Base-by-base conservation (phyloP, 2,329 filamentous ascomycete genomes). In the Sporothrix variecibatus region DNA sequence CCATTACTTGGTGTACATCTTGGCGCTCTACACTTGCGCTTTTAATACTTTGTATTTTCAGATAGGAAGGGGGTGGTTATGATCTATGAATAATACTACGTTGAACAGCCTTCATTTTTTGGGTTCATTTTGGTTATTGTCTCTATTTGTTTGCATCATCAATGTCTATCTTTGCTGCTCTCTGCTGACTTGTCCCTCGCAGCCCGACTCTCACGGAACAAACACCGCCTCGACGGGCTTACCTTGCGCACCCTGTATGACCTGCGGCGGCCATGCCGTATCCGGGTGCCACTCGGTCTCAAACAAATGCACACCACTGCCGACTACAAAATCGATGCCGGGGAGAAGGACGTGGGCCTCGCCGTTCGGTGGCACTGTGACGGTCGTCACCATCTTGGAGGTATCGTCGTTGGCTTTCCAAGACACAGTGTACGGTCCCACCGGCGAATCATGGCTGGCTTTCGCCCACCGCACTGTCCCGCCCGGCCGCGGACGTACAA, bases 401-500 rank as follows among this genome's bases (percentile, higher is more conserved):
- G 28, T 9, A 8, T 20, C 58, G 20, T 40, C 72, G 1, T 40
- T 31, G 20, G 11, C 20, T 1, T 17, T 26, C 74, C 74, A 75
- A 3, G 15, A 8, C 5, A 73, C 74, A 1, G 3, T 15, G 26
- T 73, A 73, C 17, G 49, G 56, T 4, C 74, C 74, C 11, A 71
- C 51, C 5, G 74, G 74, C 2, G 74, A 73, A 38, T 75, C 67
- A 34, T 67, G 70, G 6, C 56, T 51, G 11, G 71, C 70, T 2
- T 20, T 49, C 1, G 65, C 74, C 34, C 49, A 53, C 20, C 60
- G 46, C 8, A 72, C 7, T 1, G 71, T 73, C 4, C 71, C 74
- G 11, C 74, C 72, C 12, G 74, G 74, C 56, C 40, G 71, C 3
- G 81, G 81, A 15, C 76, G 74, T 5, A 82, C 78, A 9, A 71